Percentiles rank a stretch among this genome's conserved stretches.
Conservation (phyloP, 176 grass and related monocot genomes). For the Oryza brachyantha region DNA sequence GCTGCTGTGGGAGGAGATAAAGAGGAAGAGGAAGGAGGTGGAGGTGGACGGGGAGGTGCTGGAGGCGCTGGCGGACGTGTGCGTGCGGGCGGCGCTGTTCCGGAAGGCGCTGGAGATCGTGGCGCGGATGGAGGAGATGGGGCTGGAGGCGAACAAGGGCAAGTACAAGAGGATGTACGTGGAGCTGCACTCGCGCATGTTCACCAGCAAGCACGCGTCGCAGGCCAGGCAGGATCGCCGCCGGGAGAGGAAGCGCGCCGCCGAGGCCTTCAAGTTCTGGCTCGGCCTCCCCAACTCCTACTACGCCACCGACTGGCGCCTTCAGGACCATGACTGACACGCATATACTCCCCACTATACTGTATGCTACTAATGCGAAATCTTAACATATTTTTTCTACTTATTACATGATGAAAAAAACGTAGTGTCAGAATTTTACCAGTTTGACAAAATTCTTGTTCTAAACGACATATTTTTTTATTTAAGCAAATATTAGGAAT, state of each 20-base stretch:
- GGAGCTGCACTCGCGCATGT: slow-evolving; percentile 88
- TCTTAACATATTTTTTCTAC: too few species aligned
- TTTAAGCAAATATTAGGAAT: too few species aligned
- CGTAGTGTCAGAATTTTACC: too few species aligned
- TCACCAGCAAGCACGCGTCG: slow-evolving; percentile 89
- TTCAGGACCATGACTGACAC: not conserved
- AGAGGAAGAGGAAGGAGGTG: slow-evolving; percentile 43
- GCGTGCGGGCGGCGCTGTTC: slow-evolving; percentile 83
- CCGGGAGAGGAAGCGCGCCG: slow-evolving; percentile 64
- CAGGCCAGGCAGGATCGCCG: slow-evolving; percentile 75
- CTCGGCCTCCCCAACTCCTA: slow-evolving; percentile 88
- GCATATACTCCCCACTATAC: not conserved
- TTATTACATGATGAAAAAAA: too few species aligned
- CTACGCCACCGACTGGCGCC: slow-evolving; percentile 69
- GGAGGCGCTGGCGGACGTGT: slow-evolving; percentile 75
- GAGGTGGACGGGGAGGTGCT: slow-evolving; percentile 70
- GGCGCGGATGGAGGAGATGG: slow-evolving; percentile 93
- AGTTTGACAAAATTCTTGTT: too few species aligned
- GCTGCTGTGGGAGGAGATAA: slow-evolving; percentile 83
- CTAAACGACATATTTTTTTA: too few species aligned
- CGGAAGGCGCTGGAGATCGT: slow-evolving; percentile 93
- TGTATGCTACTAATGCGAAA: too few species aligned
- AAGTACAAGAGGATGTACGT: slow-evolving; percentile 96
- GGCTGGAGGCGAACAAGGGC: slow-evolving; percentile 80
- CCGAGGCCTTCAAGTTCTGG: slow-evolving; percentile 96